Conservation (phyloP, 108 stramenopile genomes). For the Skeletonema menzelii region DNA sequence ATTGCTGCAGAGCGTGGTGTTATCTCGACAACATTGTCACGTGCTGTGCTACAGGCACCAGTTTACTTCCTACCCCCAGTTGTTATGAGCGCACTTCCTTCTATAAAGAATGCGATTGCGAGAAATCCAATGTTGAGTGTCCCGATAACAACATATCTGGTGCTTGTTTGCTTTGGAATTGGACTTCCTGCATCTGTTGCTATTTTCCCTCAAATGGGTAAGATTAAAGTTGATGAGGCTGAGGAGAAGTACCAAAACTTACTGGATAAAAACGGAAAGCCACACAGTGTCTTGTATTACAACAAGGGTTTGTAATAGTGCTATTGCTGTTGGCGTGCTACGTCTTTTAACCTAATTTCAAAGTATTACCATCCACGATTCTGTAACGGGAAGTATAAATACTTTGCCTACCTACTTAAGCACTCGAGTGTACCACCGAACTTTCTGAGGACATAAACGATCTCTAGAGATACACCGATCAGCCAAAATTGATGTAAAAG, state of each 20-base stretch:
- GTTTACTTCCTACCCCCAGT: conserved; percentile 84
- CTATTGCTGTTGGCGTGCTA: too few relatives aligned
- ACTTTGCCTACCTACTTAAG: too few relatives aligned
- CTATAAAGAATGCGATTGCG: conserved; percentile 35
- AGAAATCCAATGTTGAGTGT: conserved; percentile 60
- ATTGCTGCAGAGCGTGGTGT: conserved; percentile 79
- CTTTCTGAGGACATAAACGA: too few relatives aligned
- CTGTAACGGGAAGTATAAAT: too few relatives aligned
- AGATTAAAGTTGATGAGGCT: conserved; percentile 61
- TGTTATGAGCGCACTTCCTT: conserved; percentile 48
- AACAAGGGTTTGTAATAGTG: conserved; percentile 66
- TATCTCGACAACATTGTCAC: conserved; percentile 69
- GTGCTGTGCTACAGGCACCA: conserved; percentile 83
- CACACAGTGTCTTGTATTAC: conserved; percentile 67
- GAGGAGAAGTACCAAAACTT: conserved; percentile 58
- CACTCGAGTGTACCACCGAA: too few relatives aligned
- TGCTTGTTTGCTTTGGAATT: conserved; percentile 76
- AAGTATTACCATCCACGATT: too few relatives aligned
- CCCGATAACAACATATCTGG: conserved; percentile 79
- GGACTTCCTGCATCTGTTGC: conserved; percentile 86
- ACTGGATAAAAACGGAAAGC: conserved; percentile 35
- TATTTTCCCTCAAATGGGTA: conserved; percentile 83
- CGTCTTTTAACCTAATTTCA: too few relatives aligned
- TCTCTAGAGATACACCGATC: too few relatives aligned
- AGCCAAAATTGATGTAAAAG: too few relatives aligned